Evolutionary conservation across 768 basidiomycete species (phyloP), one percentile per base, ranked within the genome.

Genomic region (Amanita molliuscula): DNA sequence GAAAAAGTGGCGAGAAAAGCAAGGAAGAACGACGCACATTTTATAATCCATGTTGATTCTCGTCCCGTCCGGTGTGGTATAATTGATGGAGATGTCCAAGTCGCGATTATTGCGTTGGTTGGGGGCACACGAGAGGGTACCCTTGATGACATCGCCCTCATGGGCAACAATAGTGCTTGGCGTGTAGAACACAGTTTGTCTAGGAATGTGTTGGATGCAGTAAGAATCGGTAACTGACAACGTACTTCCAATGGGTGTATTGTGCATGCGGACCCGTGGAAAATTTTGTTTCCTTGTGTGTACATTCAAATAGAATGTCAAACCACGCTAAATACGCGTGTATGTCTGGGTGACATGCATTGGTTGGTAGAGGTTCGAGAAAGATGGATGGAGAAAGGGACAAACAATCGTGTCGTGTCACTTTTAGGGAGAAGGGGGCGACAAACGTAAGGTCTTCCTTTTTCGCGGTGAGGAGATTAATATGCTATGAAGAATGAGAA

Each of bases 321-420:
- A 99, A 99, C 96, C 96, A 99, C 29, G 92, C 93, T 44, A 99
- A 81, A 82, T 97, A 96, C 20, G 96, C 96, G 62, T 99, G 96
- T 23, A 92, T 75, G 63, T 94, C 94, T 98, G 58, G 10, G 34
- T 18, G 41, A 15, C 9, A 38, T 38, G 50, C 33, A 36, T 34
- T 29, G 41, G 54, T 41, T 49, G 23, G 2, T 31, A 28, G 46
- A 4, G 29, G 31, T 23, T 50, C 44, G 3, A 15, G 26, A 9
- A 13, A 23, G 41, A 29, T 48, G 48, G 15, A 28, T 6, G 26
- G 26, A 29, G 2, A 31, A 18, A 34, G 36, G 26, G n/a, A 71
- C 84, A 54, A 56, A 96, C 94, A 97, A 62, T 99, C 96, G 61
- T 89, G 85, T 50, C 96, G 79, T 43, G 88, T 92, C 13, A 84